phyloP scores from a whole-genome alignment of 2,329 filamentous ascomycete species.

The Exophiala spinifera region DNA sequence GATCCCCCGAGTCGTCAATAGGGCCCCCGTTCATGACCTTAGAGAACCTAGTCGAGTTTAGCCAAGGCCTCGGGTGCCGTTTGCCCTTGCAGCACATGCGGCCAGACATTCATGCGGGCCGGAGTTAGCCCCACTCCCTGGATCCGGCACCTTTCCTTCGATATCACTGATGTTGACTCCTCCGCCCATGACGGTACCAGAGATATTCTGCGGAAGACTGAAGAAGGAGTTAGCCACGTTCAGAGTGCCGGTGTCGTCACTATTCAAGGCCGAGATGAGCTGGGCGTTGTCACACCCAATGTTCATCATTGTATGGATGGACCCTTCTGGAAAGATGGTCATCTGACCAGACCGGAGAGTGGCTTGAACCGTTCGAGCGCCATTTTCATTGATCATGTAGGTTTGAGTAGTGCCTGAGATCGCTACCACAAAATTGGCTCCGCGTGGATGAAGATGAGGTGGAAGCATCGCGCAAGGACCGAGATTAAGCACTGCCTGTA shows the following conservation, averaged over 20 bases:
- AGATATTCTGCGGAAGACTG: slow-evolving; percentile 40
- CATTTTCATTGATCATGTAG: slow-evolving; percentile 54
- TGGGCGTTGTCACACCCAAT: slow-evolving; percentile 47
- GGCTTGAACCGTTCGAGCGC: slow-evolving; percentile 42
- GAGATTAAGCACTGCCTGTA: slow-evolving; percentile 40
- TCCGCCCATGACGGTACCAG: slow-evolving; percentile 19
- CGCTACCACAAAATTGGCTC: slow-evolving; percentile 49
- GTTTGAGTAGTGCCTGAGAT: slow-evolving; percentile 51
- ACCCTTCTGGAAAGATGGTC: no score
- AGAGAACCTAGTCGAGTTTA: neutral
- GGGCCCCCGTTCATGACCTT: no score
- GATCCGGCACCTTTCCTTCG: slow-evolving; percentile 32
- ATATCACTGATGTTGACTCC: slow-evolving; percentile 27
- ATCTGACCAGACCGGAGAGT: slow-evolving; percentile 45
- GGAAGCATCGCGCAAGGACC: slow-evolving; percentile 53
- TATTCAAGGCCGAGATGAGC: slow-evolving; percentile 50
- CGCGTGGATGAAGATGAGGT: slow-evolving; percentile 48
- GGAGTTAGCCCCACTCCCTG: slow-evolving; percentile 44
- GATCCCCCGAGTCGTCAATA: no score
- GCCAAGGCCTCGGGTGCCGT: neutral
- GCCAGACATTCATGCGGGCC: slow-evolving; percentile 39
- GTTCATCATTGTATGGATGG: slow-evolving; percentile 48
- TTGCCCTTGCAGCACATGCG: slow-evolving; percentile 14
- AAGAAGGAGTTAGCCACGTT: slow-evolving; percentile 48
- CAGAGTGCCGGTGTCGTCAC: slow-evolving; percentile 48